Base-by-base conservation (phyloP, 2,329 filamentous ascomycete species). In the Alternaria alternata region DNA sequence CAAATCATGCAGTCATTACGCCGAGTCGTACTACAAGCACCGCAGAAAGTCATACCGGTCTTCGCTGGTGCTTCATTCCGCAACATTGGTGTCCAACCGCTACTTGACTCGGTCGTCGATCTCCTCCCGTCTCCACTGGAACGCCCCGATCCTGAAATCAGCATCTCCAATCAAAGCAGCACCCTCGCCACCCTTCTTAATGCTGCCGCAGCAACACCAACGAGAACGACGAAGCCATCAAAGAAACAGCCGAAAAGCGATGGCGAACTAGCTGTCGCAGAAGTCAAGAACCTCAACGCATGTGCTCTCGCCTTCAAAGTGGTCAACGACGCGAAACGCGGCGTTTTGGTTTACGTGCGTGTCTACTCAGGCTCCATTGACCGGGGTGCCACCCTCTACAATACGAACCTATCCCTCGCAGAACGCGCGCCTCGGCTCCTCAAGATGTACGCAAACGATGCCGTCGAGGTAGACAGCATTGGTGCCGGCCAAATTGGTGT, bases 11-110 rank as follows among this genome's bases (percentile, higher is more conserved):
- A 88, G 54, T 91, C 91, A 62, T 85, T 99, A 32, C 88, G 94
- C 34, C 86, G 89, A 46, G 89, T 89, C 39, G 87, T 96, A 6
- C 83, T 89, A 6, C 83, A 84, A 47, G 87, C 89, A 1, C 85
- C 90, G 9, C 93, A 92, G 51, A 83, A 81, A n/a, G 83, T 96
- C 18, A 91, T 95, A 43, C 94, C 94, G 1, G 86, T 97, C 0
- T 96, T 97, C 78, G 92, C 92, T 0, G 94, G 94, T 3, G 94
- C 94, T 5, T 97, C 94, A 77, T 93, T 98, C 78, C 88, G 91
- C 42, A 97, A 98, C 66, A 92, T 98, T 63, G 95, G 95, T 7
- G 93, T 98, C 4, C 93, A 97, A 76, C 93, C 94, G 28, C 83
- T 99, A 22, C 86, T 98, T 54, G 93, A 98, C 76, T 92, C 92